A percentile compares a stretch with the other conserved stretches of the same genome.
Conservation (phyloP, 169 alveolate species). For the Sarcocystis neurona region DNA sequence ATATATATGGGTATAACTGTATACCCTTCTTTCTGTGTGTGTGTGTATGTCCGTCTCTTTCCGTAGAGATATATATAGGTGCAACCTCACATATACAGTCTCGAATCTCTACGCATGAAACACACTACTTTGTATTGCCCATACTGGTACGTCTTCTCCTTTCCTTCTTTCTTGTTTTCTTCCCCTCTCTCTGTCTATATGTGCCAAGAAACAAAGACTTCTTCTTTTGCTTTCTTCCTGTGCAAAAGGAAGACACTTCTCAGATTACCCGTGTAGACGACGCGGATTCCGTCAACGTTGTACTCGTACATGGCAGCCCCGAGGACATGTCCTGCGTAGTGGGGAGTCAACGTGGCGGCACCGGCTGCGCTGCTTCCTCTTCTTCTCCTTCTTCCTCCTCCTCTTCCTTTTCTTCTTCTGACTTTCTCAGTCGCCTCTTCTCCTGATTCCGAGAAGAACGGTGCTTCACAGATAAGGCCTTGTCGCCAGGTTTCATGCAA, state of each 20-base stretch:
- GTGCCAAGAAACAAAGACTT: neutral
- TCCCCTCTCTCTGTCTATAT: neutral
- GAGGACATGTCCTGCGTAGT: constrained; percentile 98
- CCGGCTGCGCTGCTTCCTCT: constrained; percentile 1
- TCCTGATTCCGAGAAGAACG: too few relatives aligned
- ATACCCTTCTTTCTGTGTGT: too few relatives aligned
- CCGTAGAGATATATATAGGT: too few relatives aligned
- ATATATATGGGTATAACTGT: too few relatives aligned
- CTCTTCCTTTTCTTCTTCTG: neutral
- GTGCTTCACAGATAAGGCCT: too few relatives aligned
- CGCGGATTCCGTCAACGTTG: constrained; percentile 74
- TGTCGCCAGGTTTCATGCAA: constrained; percentile 83
- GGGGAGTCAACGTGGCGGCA: constrained; percentile 90
- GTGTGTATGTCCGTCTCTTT: too few relatives aligned
- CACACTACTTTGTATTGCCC: too few relatives aligned
- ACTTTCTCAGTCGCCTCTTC: too few relatives aligned
- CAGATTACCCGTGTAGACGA: constrained; percentile 98
- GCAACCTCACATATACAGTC: too few relatives aligned
- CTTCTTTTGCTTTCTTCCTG: neutral
- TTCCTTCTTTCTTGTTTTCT: neutral
- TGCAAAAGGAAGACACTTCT: constrained; percentile 93
- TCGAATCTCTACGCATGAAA: too few relatives aligned
- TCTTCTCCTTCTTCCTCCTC: neutral
- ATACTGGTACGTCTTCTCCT: neutral
- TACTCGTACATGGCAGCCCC: constrained; percentile 99